Base-by-base conservation (phyloP, 306 rosid genomes). In the Quillaja saponaria region DNA sequence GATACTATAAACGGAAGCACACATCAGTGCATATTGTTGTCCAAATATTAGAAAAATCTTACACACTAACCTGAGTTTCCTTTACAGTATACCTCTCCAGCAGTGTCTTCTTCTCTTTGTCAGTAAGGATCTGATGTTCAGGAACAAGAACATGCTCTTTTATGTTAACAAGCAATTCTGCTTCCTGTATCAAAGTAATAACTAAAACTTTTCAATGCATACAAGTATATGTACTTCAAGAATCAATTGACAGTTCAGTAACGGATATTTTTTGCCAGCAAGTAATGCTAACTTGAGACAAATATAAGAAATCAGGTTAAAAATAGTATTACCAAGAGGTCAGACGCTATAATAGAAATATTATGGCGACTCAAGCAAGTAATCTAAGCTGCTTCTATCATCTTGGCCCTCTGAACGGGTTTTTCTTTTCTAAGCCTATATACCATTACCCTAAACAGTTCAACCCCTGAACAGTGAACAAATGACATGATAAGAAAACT, bases 61-160 rank as follows among this genome's bases (percentile, higher is more conserved):
- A 38, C 31, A 51, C 7, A 71, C 81, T 55, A 14, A 85, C 97
- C 95, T 91, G 95, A 20, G 84, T 82, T 67, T 88, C 98, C 62
- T 88, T 88, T 13, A 86, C 92, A 0, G 94, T 91, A 40, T 91
- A 91, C 63, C 81, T 82, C 83, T 88, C 88, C 39, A 91, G 77
- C 76, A 91, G 66, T 12, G 96, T 85, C 75, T 84, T 91, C 78
- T 91, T 88, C 69, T 88, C 95, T 16, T 67, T 55, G 0, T 52
- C 83, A 13, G 81, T 61, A 45, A 91, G 90, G 10, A 86, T 61
- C 69, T 71, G 86, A 74, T 91, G 98, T 76, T 81, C 79, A 0
- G 96, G 98, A 34, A 88, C 90, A 61, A 82, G 87, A 38, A 64
- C 88, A 17, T 88, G 94, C 21, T 71, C 82, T 55, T 76, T 88